Conservation (phyloP, 163 green algal species). For the Trebouxia gelatinosa region DNA sequence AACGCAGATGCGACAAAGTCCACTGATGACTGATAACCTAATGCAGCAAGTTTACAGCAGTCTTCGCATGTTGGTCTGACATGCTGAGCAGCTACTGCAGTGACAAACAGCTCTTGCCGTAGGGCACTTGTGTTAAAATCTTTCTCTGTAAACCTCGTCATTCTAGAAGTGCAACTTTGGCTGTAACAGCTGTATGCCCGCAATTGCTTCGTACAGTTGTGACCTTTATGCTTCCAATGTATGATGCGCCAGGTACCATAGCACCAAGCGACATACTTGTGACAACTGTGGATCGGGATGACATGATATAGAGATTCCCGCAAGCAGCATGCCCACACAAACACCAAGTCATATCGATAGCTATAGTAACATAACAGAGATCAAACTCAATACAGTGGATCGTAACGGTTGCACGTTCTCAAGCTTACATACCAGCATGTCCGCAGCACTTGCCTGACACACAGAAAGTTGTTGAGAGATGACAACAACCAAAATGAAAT, state of each 20-base stretch:
- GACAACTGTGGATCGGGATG: background rate
- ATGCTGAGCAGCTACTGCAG: background rate
- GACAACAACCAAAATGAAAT: background rate
- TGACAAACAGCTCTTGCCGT: background rate
- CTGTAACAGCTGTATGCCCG: too few relatives aligned
- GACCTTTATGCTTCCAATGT: too few relatives aligned
- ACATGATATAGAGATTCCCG: background rate
- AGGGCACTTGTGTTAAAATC: background rate
- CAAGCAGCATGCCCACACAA: background rate
- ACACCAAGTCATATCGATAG: background rate
- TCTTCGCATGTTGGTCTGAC: background rate
- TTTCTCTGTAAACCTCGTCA: too few relatives aligned
- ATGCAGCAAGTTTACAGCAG: too few relatives aligned
- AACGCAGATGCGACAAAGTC: background rate
- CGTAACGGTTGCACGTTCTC: too few relatives aligned
- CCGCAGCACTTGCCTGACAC: constrained; percentile 1
- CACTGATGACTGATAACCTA: constrained; percentile 6
- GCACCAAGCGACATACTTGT: too few relatives aligned
- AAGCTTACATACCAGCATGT: background rate
- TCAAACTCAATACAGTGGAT: background rate
- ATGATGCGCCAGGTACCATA: too few relatives aligned
- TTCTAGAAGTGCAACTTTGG: too few relatives aligned
- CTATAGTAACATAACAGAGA: background rate
- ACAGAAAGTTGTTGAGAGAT: too few relatives aligned
- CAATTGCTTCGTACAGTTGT: too few relatives aligned